A percentile compares a stretch with the other conserved stretches of the same genome.
Conservation (phyloP, 164 flowering plant genomes). For the Dillenia turbinata region DNA sequence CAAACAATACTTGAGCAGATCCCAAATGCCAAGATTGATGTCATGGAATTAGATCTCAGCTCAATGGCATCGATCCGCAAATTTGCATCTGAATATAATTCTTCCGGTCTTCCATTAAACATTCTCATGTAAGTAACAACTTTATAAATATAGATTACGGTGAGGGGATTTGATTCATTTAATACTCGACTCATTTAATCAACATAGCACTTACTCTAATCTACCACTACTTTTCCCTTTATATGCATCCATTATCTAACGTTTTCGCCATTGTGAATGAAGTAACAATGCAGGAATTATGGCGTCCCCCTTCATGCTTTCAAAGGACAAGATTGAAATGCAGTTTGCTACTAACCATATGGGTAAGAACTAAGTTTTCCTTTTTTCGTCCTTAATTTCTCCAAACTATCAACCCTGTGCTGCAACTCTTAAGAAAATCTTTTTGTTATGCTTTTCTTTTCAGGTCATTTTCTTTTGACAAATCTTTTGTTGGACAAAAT, state of each 20-base stretch:
- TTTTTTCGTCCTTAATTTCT: no score
- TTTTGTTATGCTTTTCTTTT: not conserved
- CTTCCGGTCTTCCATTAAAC: constrained; percentile 53
- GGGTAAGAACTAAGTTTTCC: constrained; percentile 14
- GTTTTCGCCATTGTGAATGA: not conserved
- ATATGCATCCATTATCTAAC: not conserved
- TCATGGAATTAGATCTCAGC: constrained; percentile 72
- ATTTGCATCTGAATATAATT: constrained; percentile 52
- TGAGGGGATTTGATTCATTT: no score
- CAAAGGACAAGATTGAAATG: constrained; percentile 45
- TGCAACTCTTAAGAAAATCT: not conserved
- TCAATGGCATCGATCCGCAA: constrained; percentile 66
- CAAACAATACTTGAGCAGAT: constrained; percentile 46
- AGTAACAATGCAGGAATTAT: constrained; percentile 50
- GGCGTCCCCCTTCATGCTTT: constrained; percentile 39
- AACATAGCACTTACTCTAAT: not conserved
- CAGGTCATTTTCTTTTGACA: constrained; percentile 60
- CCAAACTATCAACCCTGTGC: no score
- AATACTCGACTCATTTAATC: not conserved
- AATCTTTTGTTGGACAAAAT: constrained; percentile 57
- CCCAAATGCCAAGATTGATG: constrained; percentile 60
- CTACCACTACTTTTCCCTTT: not conserved
- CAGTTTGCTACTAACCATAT: constrained; percentile 49
- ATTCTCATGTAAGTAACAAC: constrained; percentile 58
- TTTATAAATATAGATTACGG: not conserved